Percentiles rank a stretch among this genome's conserved stretches.
phyloP scores from a whole-genome alignment of 1,139 yeast genomes.

The Schwanniomyces etchellsii region DNA sequence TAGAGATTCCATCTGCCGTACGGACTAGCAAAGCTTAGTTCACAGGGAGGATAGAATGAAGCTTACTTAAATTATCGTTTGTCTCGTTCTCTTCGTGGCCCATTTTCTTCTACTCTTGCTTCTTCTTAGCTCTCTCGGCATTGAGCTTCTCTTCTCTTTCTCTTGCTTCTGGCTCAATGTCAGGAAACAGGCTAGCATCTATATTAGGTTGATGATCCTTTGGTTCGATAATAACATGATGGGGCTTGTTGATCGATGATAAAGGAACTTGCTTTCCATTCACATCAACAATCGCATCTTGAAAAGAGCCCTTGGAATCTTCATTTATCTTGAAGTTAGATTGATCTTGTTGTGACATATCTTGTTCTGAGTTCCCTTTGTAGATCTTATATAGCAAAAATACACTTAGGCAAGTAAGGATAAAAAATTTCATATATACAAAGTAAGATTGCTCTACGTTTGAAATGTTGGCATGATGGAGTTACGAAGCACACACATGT shows the following conservation, averaged over 20 bases:
- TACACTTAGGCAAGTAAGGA: too few relatives aligned
- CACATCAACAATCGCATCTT: neutral
- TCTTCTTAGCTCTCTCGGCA: slow-evolving; percentile 5
- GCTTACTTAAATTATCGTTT: too few relatives aligned
- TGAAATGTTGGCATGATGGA: too few relatives aligned
- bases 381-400: too few relatives aligned
- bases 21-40: too few relatives aligned
- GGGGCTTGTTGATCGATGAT: slow-evolving; percentile 35
- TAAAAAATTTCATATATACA: too few relatives aligned
- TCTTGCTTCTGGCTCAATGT: slow-evolving; percentile 25
- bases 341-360: too few relatives aligned
- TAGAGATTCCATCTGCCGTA: too few relatives aligned
- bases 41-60: too few relatives aligned
- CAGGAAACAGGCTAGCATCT: slow-evolving; percentile 18
- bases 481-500: too few relatives aligned
- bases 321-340: neutral
- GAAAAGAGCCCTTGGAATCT: neutral
- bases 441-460: slow-evolving; percentile 1
- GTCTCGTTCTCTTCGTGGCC: slow-evolving; percentile 1
- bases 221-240: slow-evolving; percentile 32
- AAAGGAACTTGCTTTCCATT: slow-evolving; percentile 23
- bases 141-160: slow-evolving; percentile 17
- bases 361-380: too few relatives aligned
- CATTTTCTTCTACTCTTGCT: neutral
- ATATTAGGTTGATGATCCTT: slow-evolving; percentile 19